A percentile compares a stretch with the other conserved stretches of the same genome.
Evolutionary conservation across 129 eudicot genomes (phyloP).

Genomic region (Lactuca saligna): DNA sequence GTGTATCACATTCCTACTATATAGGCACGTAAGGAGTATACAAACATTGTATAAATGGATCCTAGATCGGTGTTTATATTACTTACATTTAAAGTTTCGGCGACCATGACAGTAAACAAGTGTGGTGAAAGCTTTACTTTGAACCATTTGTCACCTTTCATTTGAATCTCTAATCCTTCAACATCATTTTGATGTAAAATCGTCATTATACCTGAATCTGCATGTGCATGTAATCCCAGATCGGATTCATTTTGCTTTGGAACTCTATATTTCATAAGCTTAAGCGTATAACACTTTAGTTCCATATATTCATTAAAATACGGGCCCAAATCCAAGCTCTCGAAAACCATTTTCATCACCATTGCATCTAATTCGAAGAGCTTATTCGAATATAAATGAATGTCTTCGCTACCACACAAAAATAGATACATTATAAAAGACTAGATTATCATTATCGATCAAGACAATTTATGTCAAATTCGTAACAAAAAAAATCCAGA

Average conservation of each 20-base stretch:
- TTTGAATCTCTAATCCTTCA: conserved; percentile 50
- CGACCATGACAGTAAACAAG: conserved; percentile 57
- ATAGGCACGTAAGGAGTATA: no score
- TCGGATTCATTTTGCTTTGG: conserved; percentile 46
- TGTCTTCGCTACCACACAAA: conserved; percentile 32
- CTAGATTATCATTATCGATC: no score
- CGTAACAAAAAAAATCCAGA: background rate
- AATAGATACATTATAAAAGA: background rate
- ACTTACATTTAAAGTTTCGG: conserved; percentile 57
- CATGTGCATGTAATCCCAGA: conserved; percentile 54
- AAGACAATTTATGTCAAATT: no score
- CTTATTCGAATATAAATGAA: conserved; percentile 42
- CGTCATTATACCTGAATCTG: conserved; percentile 60
- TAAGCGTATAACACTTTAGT: conserved; percentile 47
- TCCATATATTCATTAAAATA: conserved; percentile 52
- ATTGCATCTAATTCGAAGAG: conserved; percentile 47
- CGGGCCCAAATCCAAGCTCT: conserved; percentile 46
- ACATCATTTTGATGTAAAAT: conserved; percentile 54
- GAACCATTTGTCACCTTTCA: conserved; percentile 54
- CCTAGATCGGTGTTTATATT: background rate
- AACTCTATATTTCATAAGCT: conserved; percentile 57
- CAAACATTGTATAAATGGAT: no score
- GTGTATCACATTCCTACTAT: no score
- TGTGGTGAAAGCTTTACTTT: conserved; percentile 44
- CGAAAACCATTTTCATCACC: conserved; percentile 54